phyloP scores from a whole-genome alignment of 768 basidiomycete genomes.

The Termitomyces sp. region DNA sequence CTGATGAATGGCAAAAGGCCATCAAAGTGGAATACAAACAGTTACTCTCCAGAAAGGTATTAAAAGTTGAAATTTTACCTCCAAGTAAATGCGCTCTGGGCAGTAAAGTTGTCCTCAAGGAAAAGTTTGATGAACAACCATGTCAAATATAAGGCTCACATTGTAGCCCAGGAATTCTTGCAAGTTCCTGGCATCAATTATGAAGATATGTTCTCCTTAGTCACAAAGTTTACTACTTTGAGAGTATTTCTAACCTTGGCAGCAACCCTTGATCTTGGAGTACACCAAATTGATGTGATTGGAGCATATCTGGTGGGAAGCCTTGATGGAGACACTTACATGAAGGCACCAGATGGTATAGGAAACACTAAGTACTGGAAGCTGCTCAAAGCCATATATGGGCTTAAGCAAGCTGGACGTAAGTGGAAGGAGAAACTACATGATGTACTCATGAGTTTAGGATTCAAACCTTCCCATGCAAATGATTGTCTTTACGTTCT shows the following conservation, averaged over 20 bases:
- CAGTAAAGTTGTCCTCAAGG: neutral
- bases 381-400: too few species aligned
- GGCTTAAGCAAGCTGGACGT: too few species aligned
- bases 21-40: neutral
- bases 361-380: too few species aligned
- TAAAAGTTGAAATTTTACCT: neutral
- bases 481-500: too few species aligned
- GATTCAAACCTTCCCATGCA: too few species aligned
- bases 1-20: neutral
- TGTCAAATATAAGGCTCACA: neutral
- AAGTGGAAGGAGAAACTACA: too few species aligned
- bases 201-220: neutral
- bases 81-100: neutral
- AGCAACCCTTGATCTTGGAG: neutral
- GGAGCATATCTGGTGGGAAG: too few species aligned
- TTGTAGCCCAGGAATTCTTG: too few species aligned
- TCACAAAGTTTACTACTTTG: neutral
- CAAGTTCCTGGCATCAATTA: neutral
- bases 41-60: neutral
- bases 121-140: neutral
- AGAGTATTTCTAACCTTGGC: neutral
- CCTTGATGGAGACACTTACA: too few species aligned
- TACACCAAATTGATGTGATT: neutral
- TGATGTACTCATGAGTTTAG: too few species aligned
- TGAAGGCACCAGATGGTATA: too few species aligned